Evolutionary conservation across 352 stramenopile genomes (phyloP), one percentile per base, ranked within the genome.

Genomic region (Phytophthora palmivora): DNA sequence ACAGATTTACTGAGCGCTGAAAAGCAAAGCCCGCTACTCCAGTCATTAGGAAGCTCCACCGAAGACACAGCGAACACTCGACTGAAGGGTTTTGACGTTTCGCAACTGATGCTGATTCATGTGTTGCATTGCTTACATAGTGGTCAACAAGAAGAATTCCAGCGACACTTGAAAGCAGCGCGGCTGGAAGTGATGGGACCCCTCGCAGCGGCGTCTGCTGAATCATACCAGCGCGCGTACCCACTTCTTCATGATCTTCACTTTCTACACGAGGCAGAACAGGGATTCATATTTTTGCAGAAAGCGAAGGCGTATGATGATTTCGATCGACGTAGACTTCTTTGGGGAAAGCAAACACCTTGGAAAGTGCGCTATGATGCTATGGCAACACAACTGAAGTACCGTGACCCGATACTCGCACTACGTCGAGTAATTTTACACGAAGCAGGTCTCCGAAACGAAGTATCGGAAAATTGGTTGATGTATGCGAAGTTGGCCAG

Each of bases 401-500:
- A 92, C 45, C 74, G 87, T 36, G 86, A 95, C 32, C 88, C 86
- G 7, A 88, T 97, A 55, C 65, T 97, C 22, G 89, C 89, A 22
- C 70, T 95, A 12, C 84, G 88, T 7, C 82, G 89, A 19, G 74
- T 94, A 6, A 77, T 97, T 58, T 53, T 97, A 1, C 75, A 88
- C 28, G 75, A 91, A 60, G 79, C 82, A n/a, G 73, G 76, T 2
- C 57, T 94, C 19, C 72, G 44, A 21, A 75, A 75, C 4, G 73
- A 92, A 53, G 84, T 94, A n/a, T 90, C 82, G 1, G 70, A 80
- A 14, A 95, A 94, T 44, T 96, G 88, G 88, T 63, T 96, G 8
- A 47, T 83, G 4, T 94, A 95, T 47, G 83, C 84, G 2, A 96
- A 96, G 56, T 64, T 95, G 46, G 74, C 87, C 21, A 80, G 88